phyloP scores from a whole-genome alignment of 768 basidiomycete species.

The Chalciporus sphaerocephalus region DNA sequence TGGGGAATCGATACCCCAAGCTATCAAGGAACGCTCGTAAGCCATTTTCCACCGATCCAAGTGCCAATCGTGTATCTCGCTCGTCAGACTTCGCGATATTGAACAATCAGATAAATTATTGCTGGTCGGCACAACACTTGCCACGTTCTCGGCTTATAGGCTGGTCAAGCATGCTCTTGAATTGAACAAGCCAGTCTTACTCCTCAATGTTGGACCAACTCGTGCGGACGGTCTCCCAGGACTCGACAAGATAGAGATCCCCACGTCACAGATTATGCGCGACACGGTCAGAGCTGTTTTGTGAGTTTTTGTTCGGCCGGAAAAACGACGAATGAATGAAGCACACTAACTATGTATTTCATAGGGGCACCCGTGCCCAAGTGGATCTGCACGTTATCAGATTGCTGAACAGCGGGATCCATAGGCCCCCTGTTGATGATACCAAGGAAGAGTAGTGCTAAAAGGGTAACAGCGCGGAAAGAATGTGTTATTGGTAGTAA shows the following conservation, averaged over 20 bases:
- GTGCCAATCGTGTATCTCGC: background rate
- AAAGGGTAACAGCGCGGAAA: constrained; percentile 4
- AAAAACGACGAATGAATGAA: too few species aligned
- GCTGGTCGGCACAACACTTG: constrained; percentile 84
- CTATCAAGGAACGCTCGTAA: constrained; percentile 69
- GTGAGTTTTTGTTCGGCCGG: constrained; percentile 39
- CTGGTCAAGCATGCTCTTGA: constrained; percentile 77
- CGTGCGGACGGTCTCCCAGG: constrained; percentile 69
- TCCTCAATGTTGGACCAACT: constrained; percentile 86
- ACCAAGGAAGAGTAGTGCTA: constrained; percentile 11
- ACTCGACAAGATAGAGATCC: constrained; percentile 76
- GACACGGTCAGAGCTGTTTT: constrained; percentile 56
- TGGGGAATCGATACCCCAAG: constrained; percentile 75
- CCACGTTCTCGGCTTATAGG: constrained; percentile 90
- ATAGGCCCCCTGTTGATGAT: constrained; percentile 44
- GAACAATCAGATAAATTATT: constrained; percentile 64
- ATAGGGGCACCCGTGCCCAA: constrained; percentile 43
- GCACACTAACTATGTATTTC: constrained; percentile 2
- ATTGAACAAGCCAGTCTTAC: constrained; percentile 68
- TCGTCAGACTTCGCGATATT: constrained; percentile 51
- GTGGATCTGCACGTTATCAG: constrained; percentile 44
- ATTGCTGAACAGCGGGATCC: constrained; percentile 58
- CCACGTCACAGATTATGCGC: constrained; percentile 67
- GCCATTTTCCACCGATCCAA: constrained; percentile 16
- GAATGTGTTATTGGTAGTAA: constrained; percentile 17